Evolutionary conservation across 257 asterid genomes (phyloP), one percentile per base, ranked within the genome.

Genomic region (Solanum chmielewskii): DNA sequence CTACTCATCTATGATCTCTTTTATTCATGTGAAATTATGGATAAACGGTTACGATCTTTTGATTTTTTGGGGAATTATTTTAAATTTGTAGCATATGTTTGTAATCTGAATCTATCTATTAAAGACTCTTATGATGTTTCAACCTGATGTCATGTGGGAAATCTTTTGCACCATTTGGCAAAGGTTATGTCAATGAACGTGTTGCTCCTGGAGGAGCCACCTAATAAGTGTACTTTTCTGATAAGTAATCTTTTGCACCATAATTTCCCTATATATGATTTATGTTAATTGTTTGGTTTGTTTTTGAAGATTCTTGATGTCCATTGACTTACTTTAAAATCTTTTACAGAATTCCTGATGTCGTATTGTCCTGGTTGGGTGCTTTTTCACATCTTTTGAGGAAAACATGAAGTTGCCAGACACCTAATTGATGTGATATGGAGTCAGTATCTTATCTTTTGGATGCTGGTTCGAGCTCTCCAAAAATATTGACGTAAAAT

Each of bases 381-480:
- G 98, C 89, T 92, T 96, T 91, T 96, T 93, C 95, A 96, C 98
- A 3, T 90, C 98, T 4, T 94, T 98, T 27, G 99, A 98, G 76
- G 99, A 47, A 45, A 47, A 47, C 56, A 13, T 47, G 7, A 47
- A 47, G 14, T 47, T 13, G 56, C 18, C 18, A 47, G 18, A 47
- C 52, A 45, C 52, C 56, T 47, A 13, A 11, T 44, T 44, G 5
- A 13, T 47, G 56, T 47, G 56, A 13, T 13, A 47, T 47, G 56
- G 20, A 47, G 56, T 47, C 18, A 7, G 7, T 37, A 37, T 37
- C 7, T 5, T 47, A 47, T 47, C 20, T 47, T 47, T 42, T 42
- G 47, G 47, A 42, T 42, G 45, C 11, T 41, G 44, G 44, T 41
- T 41, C 2, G 44, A 42, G 13, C 47, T 42, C 47, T 42, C 4